These are phyloP conservation scores for Penicillium bovifimosum DNA, from an alignment of 495 filamentous ascomycete genomes.

Conservation along the genomic window DNA sequence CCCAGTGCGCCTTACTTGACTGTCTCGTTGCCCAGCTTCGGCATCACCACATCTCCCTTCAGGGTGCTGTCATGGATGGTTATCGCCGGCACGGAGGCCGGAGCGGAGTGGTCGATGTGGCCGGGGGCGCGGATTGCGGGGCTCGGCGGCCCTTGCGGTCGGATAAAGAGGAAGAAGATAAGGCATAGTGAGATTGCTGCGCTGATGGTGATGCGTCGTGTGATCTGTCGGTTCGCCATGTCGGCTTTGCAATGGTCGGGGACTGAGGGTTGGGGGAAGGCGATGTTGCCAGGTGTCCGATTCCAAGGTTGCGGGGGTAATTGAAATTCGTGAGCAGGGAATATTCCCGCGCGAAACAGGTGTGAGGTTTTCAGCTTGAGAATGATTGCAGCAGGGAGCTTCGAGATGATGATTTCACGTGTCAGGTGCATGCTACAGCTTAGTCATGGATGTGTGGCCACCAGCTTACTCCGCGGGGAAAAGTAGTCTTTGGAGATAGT, in stretches of 20 bases:
- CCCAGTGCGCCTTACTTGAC: constrained; percentile 43
- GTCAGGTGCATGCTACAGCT: not conserved
- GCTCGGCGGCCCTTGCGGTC: constrained; percentile 37
- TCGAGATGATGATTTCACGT: not conserved
- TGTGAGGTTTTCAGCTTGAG: not conserved
- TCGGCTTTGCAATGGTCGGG: constrained; percentile 1
- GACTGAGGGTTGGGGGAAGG: not conserved
- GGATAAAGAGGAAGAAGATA: constrained; percentile 38
- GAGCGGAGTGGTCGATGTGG: constrained; percentile 31
- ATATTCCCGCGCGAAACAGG: not conserved
- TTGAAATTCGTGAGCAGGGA: not conserved
- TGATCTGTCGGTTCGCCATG: constrained; percentile 43
- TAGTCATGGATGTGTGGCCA: not conserved
- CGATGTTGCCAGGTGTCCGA: constrained; percentile 4
- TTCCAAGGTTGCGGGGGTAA: not conserved
- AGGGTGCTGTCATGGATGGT: constrained; percentile 44
- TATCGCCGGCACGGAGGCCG: constrained; percentile 14
- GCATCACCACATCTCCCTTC: constrained; percentile 76
- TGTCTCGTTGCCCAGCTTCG: constrained; percentile 88
- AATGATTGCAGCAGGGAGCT: not conserved
- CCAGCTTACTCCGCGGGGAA: not conserved
- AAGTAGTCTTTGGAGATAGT: not conserved
- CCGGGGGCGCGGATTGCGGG: constrained; percentile 41
- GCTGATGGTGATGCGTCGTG: constrained; percentile 37
- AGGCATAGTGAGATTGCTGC: constrained; percentile 30